Conservation (phyloP, 768 basidiomycete species). For the Kwoniella sp. region DNA sequence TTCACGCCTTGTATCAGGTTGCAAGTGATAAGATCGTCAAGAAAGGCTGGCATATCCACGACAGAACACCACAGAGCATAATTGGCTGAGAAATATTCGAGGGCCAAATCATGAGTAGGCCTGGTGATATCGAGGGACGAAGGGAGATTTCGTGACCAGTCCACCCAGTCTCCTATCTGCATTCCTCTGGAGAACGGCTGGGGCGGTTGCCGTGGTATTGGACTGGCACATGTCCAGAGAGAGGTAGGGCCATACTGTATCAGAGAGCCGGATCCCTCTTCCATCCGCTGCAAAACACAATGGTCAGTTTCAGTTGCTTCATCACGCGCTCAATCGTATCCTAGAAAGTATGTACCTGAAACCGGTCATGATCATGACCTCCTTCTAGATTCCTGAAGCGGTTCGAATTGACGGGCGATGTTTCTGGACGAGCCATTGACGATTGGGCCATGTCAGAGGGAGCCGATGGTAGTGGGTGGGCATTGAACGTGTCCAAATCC, state of each 20-base stretch:
- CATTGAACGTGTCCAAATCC: not conserved
- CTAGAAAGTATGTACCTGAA: constrained; percentile 11
- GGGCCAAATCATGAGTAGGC: constrained; percentile 21
- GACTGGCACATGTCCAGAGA: constrained; percentile 23
- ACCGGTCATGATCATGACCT: constrained; percentile 14
- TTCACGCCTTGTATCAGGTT: constrained; percentile 9
- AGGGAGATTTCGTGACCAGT: constrained; percentile 31
- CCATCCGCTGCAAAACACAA: constrained; percentile 15
- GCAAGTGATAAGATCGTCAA: constrained; percentile 21
- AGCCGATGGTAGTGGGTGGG: not conserved
- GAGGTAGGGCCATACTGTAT: constrained; percentile 33
- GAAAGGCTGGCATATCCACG: constrained; percentile 31
- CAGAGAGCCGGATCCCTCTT: constrained; percentile 26
- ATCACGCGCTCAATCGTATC: too few species aligned
- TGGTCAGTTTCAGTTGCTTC: too few species aligned
- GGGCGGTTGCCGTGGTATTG: not conserved
- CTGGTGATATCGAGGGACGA: constrained; percentile 18
- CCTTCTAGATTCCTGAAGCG: constrained; percentile 12
- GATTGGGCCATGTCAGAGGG: not conserved
- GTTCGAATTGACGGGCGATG: constrained; percentile 1
- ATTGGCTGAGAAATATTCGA: constrained; percentile 24
- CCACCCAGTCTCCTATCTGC: constrained; percentile 28
- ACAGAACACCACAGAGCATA: constrained; percentile 29
- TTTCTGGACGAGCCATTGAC: not conserved
- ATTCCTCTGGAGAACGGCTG: constrained; percentile 1